A percentile compares a stretch with the other conserved stretches of the same genome.
Conservation (phyloP, 495 filamentous ascomycete genomes). For the Xylaria venustula region DNA sequence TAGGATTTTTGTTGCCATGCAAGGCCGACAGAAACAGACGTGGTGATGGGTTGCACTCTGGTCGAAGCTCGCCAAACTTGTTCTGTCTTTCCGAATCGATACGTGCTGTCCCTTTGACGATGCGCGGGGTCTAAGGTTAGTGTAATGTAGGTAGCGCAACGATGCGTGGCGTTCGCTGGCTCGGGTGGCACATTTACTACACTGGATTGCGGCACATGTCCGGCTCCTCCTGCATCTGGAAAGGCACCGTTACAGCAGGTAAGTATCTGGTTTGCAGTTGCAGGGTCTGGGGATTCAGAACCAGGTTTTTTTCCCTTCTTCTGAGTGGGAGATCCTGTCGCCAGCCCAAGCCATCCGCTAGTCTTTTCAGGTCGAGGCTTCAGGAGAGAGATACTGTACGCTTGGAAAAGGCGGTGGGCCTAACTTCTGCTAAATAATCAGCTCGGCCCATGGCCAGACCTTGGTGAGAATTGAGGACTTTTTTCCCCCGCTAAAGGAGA, state of each 20-base stretch:
- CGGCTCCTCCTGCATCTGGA: constrained; percentile 6
- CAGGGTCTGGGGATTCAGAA: neutral
- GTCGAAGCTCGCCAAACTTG: neutral
- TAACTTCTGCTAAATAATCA: too few relatives aligned
- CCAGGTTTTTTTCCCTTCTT: constrained; percentile 5
- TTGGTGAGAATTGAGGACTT: too few relatives aligned
- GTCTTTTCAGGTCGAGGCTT: neutral
- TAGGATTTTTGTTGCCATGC: neutral
- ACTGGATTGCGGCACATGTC: constrained; percentile 5
- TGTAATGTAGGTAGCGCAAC: neutral
- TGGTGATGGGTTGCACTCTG: neutral
- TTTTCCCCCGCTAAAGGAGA: too few relatives aligned
- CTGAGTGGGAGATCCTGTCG: too few relatives aligned
- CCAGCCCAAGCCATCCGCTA: constrained; percentile 7
- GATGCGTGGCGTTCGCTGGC: neutral
- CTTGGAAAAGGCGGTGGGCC: constrained; percentile 1
- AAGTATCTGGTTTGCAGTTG: neutral
- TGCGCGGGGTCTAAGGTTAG: neutral
- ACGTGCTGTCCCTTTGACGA: constrained; percentile 11
- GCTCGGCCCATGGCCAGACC: too few relatives aligned
- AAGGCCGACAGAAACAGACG: neutral
- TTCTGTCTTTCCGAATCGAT: constrained; percentile 9
- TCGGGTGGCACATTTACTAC: neutral
- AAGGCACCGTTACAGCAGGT: neutral
- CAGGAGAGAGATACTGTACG: neutral